phyloP scores from a whole-genome alignment of 805 yeast genomes.

The Kazachstania africana region DNA sequence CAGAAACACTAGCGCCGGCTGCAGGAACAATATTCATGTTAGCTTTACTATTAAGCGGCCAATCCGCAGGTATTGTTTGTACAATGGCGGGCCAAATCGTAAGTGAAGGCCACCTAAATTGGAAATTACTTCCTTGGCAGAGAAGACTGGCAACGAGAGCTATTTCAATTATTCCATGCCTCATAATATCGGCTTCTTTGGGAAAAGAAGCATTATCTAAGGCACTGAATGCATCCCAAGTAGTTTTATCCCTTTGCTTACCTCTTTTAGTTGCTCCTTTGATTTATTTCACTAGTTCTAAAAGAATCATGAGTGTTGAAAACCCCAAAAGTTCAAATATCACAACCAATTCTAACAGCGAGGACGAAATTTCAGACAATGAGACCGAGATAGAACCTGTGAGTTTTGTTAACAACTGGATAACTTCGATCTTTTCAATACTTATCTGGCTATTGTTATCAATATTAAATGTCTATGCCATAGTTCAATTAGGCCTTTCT shows the following conservation, averaged over 20 bases:
- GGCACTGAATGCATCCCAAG: conserved; percentile 80
- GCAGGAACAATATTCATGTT: conserved; percentile 80
- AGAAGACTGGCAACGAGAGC: conserved; percentile 68
- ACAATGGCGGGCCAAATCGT: conserved; percentile 92
- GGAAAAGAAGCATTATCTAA: conserved; percentile 62
- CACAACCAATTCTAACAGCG: conserved; percentile 4
- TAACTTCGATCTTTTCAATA: conserved; percentile 39
- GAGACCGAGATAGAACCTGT: conserved; percentile 21
- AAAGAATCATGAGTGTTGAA: conserved; percentile 54
- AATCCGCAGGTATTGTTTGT: conserved; percentile 85
- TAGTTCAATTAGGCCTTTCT: conserved; percentile 30
- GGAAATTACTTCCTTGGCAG: conserved; percentile 73
- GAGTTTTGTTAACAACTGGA: conserved; percentile 54
- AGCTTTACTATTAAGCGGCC: conserved; percentile 77
- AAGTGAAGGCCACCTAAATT: conserved; percentile 77
- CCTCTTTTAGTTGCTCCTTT: conserved; percentile 82
- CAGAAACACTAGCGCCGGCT: conserved; percentile 49
- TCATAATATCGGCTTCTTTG: conserved; percentile 55
- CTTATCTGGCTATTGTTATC: conserved; percentile 62
- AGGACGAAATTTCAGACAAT: conserved; percentile 6
- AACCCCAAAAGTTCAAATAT: too few relatives aligned
- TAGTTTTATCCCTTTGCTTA: conserved; percentile 64
- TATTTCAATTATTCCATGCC: conserved; percentile 73
- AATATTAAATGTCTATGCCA: conserved; percentile 56
- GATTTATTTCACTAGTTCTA: conserved; percentile 66